A percentile compares a stretch with the other conserved stretches of the same genome.
phyloP scores from a whole-genome alignment of 2,329 filamentous ascomycete genomes.

The Aureobasidium lini region DNA sequence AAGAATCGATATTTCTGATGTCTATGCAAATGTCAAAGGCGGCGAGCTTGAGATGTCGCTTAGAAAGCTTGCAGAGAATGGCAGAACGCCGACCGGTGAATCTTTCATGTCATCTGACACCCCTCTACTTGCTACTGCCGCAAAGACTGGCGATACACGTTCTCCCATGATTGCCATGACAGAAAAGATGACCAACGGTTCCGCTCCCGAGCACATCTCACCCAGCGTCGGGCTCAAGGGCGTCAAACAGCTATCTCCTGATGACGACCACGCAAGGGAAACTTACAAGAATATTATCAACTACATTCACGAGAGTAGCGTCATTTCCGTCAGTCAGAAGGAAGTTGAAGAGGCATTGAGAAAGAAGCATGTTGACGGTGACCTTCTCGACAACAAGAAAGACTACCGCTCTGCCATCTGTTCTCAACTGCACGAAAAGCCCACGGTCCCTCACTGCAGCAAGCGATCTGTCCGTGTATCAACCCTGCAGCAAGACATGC shows the following conservation, averaged over 20 bases:
- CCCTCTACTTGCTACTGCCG: slow-evolving; percentile 39
- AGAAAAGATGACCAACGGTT: slow-evolving; percentile 34
- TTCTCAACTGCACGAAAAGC: slow-evolving; percentile 39
- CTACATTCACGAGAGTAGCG: slow-evolving; percentile 33
- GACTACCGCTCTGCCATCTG: slow-evolving; percentile 45
- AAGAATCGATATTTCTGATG: slow-evolving; percentile 44
- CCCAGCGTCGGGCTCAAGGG: slow-evolving; percentile 32
- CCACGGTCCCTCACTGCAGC: slow-evolving; percentile 46
- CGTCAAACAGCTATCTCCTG: slow-evolving; percentile 37
- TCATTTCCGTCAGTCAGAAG: slow-evolving; percentile 21
- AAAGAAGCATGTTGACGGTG: slow-evolving; percentile 24
- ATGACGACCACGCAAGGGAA: slow-evolving; percentile 36
- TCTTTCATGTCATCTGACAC: slow-evolving; percentile 38
- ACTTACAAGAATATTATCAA: slow-evolving; percentile 37
- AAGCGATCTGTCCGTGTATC: slow-evolving; percentile 41
- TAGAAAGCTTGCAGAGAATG: slow-evolving; percentile 30
- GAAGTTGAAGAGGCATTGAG: slow-evolving; percentile 19
- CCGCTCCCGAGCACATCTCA: slow-evolving; percentile 29
- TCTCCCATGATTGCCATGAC: slow-evolving; percentile 12
- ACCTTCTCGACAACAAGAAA: slow-evolving; percentile 34
- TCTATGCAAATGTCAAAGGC: slow-evolving; percentile 49
- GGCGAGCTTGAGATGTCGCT: slow-evolving; percentile 46
- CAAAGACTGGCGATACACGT: slow-evolving; percentile 17
- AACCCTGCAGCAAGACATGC: slow-evolving; percentile 38
- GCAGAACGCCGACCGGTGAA: slow-evolving; percentile 32